These are phyloP conservation scores for Eucalyptus polyanthemos DNA, from an alignment of 345 rosid genomes.

Conservation along the genomic window DNA sequence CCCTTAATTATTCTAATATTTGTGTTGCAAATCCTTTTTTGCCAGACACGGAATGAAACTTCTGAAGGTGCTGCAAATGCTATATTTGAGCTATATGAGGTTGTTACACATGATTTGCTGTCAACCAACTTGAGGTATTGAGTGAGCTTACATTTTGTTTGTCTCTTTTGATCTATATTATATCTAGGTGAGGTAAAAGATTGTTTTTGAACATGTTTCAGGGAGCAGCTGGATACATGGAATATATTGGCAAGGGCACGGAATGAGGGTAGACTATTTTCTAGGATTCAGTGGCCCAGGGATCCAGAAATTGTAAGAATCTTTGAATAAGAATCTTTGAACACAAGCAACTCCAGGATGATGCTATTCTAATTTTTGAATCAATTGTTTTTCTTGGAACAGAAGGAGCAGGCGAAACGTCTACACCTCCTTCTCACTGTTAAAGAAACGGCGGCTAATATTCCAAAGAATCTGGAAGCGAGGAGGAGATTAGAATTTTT, in stretches of 20 bases:
- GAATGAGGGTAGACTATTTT: conserved; percentile 76
- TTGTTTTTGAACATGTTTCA: conserved; percentile 6
- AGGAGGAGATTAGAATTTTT: conserved; percentile 93
- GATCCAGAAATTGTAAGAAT: conserved; percentile 84
- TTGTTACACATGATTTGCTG: conserved; percentile 80
- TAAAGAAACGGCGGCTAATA: conserved; percentile 84
- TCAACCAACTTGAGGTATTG: conserved; percentile 75
- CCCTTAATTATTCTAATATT: neutral
- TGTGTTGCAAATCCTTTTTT: neutral
- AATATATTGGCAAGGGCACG: conserved; percentile 79
- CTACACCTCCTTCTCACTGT: conserved; percentile 94
- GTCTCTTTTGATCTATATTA: neutral
- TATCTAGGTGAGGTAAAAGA: neutral
- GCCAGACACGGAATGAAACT: conserved; percentile 65
- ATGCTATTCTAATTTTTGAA: neutral
- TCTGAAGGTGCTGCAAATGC: conserved; percentile 93
- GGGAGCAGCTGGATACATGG: conserved; percentile 99
- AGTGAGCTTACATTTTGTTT: neutral
- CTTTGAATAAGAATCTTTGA: conserved; percentile 13
- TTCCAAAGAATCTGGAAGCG: conserved; percentile 98
- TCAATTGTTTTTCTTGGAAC: conserved; percentile 8
- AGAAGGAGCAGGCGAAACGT: conserved; percentile 94
- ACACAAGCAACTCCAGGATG: neutral
- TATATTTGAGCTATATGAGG: conserved; percentile 65
- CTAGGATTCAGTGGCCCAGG: conserved; percentile 81